phyloP scores from a whole-genome alignment of 345 rosid species.

The Salix arbutifolia region DNA sequence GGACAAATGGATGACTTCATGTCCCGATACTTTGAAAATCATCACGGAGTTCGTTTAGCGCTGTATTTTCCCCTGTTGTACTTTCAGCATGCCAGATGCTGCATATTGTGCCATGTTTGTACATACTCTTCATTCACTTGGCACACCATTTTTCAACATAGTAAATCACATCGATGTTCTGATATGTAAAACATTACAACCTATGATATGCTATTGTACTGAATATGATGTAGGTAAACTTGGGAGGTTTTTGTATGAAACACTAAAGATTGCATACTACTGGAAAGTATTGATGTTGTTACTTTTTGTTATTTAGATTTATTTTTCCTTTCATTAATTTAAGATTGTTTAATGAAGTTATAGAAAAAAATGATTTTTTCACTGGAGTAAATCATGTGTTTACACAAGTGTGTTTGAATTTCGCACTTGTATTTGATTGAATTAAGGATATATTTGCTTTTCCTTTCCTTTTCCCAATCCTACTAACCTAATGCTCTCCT shows the following conservation, averaged over 20 bases:
- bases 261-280: constrained; percentile 87
- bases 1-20: constrained; percentile 95
- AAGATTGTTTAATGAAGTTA: not conserved
- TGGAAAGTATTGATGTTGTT: constrained; percentile 64
- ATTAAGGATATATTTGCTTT: not conserved
- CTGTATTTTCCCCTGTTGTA: constrained; percentile 96
- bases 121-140: constrained; percentile 91
- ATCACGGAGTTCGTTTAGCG: constrained; percentile 99
- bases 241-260: constrained; percentile 89
- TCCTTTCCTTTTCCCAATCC: constrained; percentile 4
- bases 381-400: not conserved
- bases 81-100: constrained; percentile 99
- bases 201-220: constrained; percentile 99
- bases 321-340: not conserved
- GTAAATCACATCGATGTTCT: constrained; percentile 98
- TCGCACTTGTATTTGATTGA: too few relatives aligned
- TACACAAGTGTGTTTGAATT: not conserved
- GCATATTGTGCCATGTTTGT: constrained; percentile 98
- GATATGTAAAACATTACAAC: constrained; percentile 94
- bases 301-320: not conserved
- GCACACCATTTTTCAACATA: constrained; percentile 96
- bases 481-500: not conserved
- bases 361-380: not conserved
- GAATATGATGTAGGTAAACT: constrained; percentile 97
- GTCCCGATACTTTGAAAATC: constrained; percentile 96